Percentiles rank a stretch among this genome's conserved stretches.
phyloP scores from a whole-genome alignment of 2,329 filamentous ascomycete species.

The Cryoendolithus antarcticus region DNA sequence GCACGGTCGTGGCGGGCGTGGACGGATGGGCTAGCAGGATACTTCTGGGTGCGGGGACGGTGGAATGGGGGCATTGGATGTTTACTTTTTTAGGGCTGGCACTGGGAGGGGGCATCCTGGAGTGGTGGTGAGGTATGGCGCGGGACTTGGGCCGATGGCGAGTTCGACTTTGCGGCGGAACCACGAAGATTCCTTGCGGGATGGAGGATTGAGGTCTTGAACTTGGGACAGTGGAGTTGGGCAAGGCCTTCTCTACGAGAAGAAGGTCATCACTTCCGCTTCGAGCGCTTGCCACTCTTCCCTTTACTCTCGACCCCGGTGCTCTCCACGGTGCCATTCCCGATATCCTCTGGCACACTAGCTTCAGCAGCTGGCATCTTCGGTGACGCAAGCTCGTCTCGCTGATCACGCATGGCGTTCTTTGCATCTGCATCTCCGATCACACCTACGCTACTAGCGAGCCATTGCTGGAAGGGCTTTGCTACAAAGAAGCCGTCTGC shows the following conservation, averaged over 20 bases:
- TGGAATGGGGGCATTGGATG: constrained; percentile 5
- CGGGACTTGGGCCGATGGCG: too few species aligned
- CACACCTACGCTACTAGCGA: constrained; percentile 54
- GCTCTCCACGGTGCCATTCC: constrained; percentile 6
- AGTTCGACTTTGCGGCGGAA: too few species aligned
- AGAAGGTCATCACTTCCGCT: constrained; percentile 6
- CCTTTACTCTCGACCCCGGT: constrained; percentile 11
- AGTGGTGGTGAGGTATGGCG: constrained; percentile 2
- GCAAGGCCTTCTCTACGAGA: too few species aligned
- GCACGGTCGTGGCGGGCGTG: constrained; percentile 1
- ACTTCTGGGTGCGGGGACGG: constrained; percentile 1
- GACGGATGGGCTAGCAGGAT: constrained; percentile 4
- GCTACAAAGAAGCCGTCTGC: constrained; percentile 62
- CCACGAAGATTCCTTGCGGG: too few species aligned
- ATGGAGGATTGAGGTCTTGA: too few species aligned
- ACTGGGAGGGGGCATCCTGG: constrained; percentile 5
- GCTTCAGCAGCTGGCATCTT: constrained; percentile 6
- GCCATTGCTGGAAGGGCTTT: constrained; percentile 64
- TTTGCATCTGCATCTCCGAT: constrained; percentile 54
- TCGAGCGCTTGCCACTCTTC: constrained; percentile 17
- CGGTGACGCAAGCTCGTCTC: constrained; percentile 14
- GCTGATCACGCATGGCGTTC: constrained; percentile 32
- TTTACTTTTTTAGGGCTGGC: constrained; percentile 2
- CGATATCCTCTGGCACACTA: constrained; percentile 1
- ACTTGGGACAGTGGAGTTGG: too few species aligned